These are phyloP conservation scores for Vitis labrusca DNA, from an alignment of 164 flowering plant species.

Conservation along the genomic window DNA sequence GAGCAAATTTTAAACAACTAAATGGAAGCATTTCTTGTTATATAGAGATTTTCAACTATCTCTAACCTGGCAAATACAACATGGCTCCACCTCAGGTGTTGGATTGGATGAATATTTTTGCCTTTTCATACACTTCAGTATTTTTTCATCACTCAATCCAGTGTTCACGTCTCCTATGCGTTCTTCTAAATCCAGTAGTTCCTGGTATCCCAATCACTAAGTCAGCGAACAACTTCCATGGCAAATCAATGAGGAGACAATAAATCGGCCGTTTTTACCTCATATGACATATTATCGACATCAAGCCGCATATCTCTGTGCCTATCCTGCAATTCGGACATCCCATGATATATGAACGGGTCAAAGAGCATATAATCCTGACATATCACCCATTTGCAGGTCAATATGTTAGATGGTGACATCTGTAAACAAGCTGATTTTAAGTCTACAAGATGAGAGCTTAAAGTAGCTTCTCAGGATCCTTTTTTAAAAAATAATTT, in stretches of 20 bases:
- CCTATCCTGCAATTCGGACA: constrained; percentile 56
- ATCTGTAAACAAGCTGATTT: not conserved
- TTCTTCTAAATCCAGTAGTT: constrained; percentile 80
- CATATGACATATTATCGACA: constrained; percentile 72
- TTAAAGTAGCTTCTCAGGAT: not conserved
- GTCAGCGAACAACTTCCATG: constrained; percentile 4
- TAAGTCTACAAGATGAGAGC: not conserved
- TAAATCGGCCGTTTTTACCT: constrained; percentile 37
- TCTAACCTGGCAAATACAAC: constrained; percentile 81
- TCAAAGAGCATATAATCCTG: constrained; percentile 59
- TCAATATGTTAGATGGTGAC: constrained; percentile 1
- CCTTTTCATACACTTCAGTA: constrained; percentile 53
- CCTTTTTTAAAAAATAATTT: too few relatives aligned
- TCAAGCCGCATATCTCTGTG: constrained; percentile 69
- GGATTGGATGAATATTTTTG: constrained; percentile 23
- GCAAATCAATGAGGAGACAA: not conserved
- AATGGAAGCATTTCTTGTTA: not conserved
- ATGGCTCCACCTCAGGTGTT: constrained; percentile 56
- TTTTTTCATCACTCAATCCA: constrained; percentile 67
- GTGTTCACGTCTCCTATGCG: constrained; percentile 86
- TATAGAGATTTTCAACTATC: not conserved
- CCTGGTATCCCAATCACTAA: constrained; percentile 37
- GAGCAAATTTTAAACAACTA: not conserved
- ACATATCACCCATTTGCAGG: constrained; percentile 7
- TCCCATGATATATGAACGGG: constrained; percentile 40